Evolutionary conservation across 2,329 filamentous ascomycete species (phyloP).

Genomic region (Phyllachora maydis): DNA sequence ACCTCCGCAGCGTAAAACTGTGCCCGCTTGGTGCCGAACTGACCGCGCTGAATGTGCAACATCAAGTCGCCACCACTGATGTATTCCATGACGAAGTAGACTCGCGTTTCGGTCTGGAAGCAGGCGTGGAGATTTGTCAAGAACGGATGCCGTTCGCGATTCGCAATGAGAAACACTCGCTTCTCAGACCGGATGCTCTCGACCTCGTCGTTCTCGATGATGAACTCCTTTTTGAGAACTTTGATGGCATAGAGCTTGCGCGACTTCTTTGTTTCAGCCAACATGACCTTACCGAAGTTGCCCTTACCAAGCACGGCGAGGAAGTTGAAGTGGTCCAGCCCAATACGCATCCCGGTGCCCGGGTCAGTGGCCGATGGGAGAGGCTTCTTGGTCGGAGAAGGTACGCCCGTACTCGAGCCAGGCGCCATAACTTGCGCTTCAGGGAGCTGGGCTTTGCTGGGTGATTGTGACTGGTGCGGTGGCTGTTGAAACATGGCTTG

Average conservation of each 20-base stretch:
- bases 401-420: slow-evolving; percentile 10
- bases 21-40: slow-evolving; percentile 87
- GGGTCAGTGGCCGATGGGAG: slow-evolving; percentile 50
- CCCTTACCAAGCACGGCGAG: slow-evolving; percentile 93
- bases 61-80: slow-evolving; percentile 96
- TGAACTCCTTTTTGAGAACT: slow-evolving; percentile 98
- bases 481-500: slow-evolving; percentile 9
- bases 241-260: slow-evolving; percentile 96
- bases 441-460: slow-evolving; percentile 16
- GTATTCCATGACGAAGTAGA: slow-evolving; percentile 99
- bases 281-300: slow-evolving; percentile 99
- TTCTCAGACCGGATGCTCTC: slow-evolving; percentile 97
- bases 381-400: slow-evolving; percentile 28
- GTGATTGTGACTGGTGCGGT: slow-evolving; percentile 11
- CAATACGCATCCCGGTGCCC: slow-evolving; percentile 68
- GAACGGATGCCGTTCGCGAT: slow-evolving; percentile 93
- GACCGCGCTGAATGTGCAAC: slow-evolving; percentile 93
- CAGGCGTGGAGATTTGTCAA: slow-evolving; percentile 87
- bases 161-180: slow-evolving; percentile 88
- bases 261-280: slow-evolving; percentile 86
- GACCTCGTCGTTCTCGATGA: slow-evolving; percentile 98
- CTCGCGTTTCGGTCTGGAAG: slow-evolving; percentile 95
- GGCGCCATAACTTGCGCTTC: slow-evolving; percentile 15
- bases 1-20: slow-evolving; percentile 99
- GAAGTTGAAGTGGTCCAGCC: slow-evolving; percentile 98